Evolutionary conservation across 1,284 basidiomycete species (phyloP).

Genomic region (Ceratobasidium sp.): DNA sequence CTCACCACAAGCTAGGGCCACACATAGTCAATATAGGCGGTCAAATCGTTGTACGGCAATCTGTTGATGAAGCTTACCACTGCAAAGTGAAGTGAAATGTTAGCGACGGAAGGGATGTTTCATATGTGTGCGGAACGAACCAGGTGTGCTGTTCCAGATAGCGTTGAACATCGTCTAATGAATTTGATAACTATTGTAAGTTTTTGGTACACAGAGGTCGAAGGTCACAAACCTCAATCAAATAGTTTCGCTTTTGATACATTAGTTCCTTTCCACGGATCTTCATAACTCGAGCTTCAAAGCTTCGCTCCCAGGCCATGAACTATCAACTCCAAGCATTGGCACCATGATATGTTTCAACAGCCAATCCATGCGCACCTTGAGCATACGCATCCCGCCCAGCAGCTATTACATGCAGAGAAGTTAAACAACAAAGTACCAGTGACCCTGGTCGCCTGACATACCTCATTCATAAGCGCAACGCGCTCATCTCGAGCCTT

Average conservation of each 20-base stretch:
- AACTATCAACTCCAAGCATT: conserved; percentile 61
- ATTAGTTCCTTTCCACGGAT: conserved; percentile 83
- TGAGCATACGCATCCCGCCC: conserved; percentile 92
- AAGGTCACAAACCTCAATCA: conserved; percentile 70
- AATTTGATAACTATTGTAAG: background rate
- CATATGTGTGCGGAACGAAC: conserved; percentile 63
- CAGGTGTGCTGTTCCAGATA: conserved; percentile 63
- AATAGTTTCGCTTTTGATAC: conserved; percentile 86
- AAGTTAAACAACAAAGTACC: conserved; percentile 7
- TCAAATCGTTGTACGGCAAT: conserved; percentile 7
- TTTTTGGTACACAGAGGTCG: background rate
- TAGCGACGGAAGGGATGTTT: conserved; percentile 56
- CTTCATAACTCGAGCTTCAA: conserved; percentile 78
- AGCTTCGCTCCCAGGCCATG: conserved; percentile 95
- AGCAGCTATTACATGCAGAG: conserved; percentile 59
- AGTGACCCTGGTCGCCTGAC: conserved; percentile 5
- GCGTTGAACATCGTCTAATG: conserved; percentile 74
- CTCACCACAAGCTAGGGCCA: conserved; percentile 23
- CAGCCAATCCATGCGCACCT: conserved; percentile 59
- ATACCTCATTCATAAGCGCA: conserved; percentile 90
- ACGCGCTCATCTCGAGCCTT: conserved; percentile 91
- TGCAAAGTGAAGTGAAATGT: conserved; percentile 61
- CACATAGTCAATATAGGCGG: background rate
- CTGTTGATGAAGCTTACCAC: conserved; percentile 46
- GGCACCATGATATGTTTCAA: background rate